A percentile compares a stretch with the other conserved stretches of the same genome.
phyloP scores from a whole-genome alignment of 2,329 filamentous ascomycete genomes.

The Colletotrichum scovillei region DNA sequence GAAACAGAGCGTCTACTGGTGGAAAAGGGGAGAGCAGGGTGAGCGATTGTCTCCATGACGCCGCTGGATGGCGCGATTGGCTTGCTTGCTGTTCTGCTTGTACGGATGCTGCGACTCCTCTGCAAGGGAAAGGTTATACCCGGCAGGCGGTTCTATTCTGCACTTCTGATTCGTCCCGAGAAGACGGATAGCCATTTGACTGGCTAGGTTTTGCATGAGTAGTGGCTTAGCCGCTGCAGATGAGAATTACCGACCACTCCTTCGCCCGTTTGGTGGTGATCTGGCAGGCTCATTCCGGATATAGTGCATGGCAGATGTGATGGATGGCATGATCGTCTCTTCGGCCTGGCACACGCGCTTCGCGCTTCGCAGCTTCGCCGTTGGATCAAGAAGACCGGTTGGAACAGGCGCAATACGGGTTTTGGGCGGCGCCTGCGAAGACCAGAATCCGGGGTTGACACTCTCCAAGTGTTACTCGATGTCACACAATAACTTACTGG shows the following conservation, averaged over 20 bases:
- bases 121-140: constrained; percentile 31
- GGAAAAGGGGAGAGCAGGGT: constrained; percentile 14
- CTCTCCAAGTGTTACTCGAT: neutral
- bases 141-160: constrained; percentile 30
- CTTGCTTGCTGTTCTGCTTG: constrained; percentile 1
- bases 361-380: constrained; percentile 20
- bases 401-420: neutral
- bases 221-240: constrained; percentile 37
- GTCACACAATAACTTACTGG: neutral
- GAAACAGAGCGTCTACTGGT: constrained; percentile 23
- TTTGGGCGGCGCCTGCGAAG: neutral
- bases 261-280: constrained; percentile 26
- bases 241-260: constrained; percentile 33
- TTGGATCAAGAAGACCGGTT: constrained; percentile 5
- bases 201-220: constrained; percentile 24
- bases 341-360: constrained; percentile 24
- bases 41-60: constrained; percentile 3
- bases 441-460: neutral
- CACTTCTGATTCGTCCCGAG: constrained; percentile 33
- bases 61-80: neutral
- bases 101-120: constrained; percentile 10
- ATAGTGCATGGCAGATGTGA: constrained; percentile 17
- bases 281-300: constrained; percentile 28
- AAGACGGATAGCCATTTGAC: constrained; percentile 16
- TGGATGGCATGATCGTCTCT: constrained; percentile 26